Evolutionary conservation across 2,329 filamentous ascomycete genomes (phyloP), one percentile per base, ranked within the genome.

Genomic region (Penicillium griseofulvum): DNA sequence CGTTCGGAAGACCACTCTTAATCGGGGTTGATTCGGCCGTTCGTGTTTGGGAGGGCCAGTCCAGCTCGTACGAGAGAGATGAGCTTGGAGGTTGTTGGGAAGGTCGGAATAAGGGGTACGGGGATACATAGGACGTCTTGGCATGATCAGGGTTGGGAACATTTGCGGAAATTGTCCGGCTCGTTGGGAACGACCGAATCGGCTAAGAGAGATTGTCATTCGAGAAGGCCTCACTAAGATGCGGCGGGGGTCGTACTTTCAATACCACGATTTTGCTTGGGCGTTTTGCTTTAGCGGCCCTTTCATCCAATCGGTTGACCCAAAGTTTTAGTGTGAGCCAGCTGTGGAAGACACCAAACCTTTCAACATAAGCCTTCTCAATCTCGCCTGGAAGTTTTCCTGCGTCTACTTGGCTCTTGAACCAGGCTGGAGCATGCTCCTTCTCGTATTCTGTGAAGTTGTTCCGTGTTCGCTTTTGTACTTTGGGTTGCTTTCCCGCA

Each of bases 361-460:
- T 44, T 10, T 37, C n/a, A 16, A 29, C 9, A 7, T 54, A 54
- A 2, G 26, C 52, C 10, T 26, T n/a, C 39, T 54, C 47, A 34
- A 54, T 1, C 4, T 54, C 33, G 2, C 5, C 10, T 3, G 31
- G 11, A 8, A 3, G 1, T 4, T 4, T 52, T 17, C 33, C 39
- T 33, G 39, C 39, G 5, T 29, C 26, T 14, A 45, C 5, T 8
- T 44, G 19, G 16, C 19, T 11, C 24, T 43, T 43, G 33, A 54
- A 39, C 52, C 52, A 54, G 9, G 19, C 33, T 22, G 52, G 52
- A 3, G 34, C 52, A 4, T 51, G 39, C 6, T 51, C 19, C 10
- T 22, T 51, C 31, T 54, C 52, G 9, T 51, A 50, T 5, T 51
- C 39, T 7, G 52, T 54, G 41, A 54, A 54, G 39, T 51, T 54